These are phyloP conservation scores for Gossypium ekmanianum DNA, from an alignment of 345 rosid species.

Conservation along the genomic window DNA sequence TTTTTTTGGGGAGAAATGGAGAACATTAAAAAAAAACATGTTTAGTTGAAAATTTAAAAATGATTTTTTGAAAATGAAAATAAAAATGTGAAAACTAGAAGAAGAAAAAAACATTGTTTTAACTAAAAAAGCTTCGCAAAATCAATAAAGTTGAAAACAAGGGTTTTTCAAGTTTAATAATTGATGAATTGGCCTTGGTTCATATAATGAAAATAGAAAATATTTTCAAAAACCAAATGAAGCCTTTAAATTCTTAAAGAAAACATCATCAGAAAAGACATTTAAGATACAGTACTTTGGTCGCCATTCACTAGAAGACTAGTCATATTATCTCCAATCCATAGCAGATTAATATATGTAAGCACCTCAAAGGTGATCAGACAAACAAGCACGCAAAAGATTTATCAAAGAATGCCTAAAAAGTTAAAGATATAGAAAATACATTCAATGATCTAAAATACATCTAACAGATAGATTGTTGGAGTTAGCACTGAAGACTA, in stretches of 20 bases:
- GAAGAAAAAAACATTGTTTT: too few species aligned
- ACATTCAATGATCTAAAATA: neutral
- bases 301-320: neutral
- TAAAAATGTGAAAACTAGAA: too few species aligned
- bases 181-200: too few species aligned
- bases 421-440: neutral
- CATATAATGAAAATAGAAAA: too few species aligned
- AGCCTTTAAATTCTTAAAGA: neutral
- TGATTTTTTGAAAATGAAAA: too few species aligned
- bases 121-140: too few species aligned
- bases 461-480: neutral
- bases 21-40: too few species aligned
- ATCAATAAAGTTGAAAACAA: too few species aligned
- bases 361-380: neutral
- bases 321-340: neutral
- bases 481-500: neutral
- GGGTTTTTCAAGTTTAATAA: too few species aligned
- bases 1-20: too few species aligned
- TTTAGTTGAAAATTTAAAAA: too few species aligned
- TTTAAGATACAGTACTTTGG: neutral
- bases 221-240: too few species aligned
- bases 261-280: neutral
- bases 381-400: constrained; percentile 10
- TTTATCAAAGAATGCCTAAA: neutral
- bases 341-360: neutral